Conservation (phyloP, 805 yeast genomes). For the Suhomyces tanzawaensis region DNA sequence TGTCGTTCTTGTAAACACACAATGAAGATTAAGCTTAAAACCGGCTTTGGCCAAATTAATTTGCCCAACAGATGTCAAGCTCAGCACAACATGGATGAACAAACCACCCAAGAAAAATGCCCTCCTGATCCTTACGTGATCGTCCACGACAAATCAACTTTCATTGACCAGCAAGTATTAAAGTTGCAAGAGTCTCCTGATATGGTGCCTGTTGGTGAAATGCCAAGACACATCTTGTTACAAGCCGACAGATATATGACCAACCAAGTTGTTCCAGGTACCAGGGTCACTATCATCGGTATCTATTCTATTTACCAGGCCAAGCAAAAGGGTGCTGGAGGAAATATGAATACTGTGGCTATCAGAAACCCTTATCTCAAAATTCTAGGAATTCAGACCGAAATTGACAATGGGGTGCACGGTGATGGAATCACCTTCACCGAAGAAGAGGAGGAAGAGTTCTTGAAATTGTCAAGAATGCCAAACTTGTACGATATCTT, state of each 20-base stretch:
- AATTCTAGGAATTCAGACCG: conserved; percentile 83
- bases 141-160: conserved; percentile 90
- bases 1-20: conserved; percentile 88
- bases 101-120: conserved; percentile 57
- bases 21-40: conserved; percentile 54
- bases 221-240: conserved; percentile 90
- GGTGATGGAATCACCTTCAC: conserved; percentile 62
- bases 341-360: conserved; percentile 59
- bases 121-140: conserved; percentile 91
- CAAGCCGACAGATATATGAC: conserved; percentile 89
- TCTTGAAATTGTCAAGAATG: conserved; percentile 71
- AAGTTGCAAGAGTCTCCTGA: conserved; percentile 97
- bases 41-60: conserved; percentile 69
- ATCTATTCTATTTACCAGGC: conserved; percentile 85
- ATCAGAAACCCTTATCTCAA: conserved; percentile 89
- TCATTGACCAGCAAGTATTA: conserved; percentile 90
- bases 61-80: conserved; percentile 67
- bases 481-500: conserved; percentile 87
- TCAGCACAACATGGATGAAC: conserved; percentile 37
- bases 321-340: conserved; percentile 49
- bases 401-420: conserved; percentile 66
- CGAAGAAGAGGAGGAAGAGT: conserved; percentile 94
- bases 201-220: conserved; percentile 97
- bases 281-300: conserved; percentile 88
- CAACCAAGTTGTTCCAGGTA: conserved; percentile 91